A percentile compares a stretch with the other conserved stretches of the same genome.
Evolutionary conservation across 2,329 filamentous ascomycete genomes (phyloP).

Genomic region (Alternaria gaisen): DNA sequence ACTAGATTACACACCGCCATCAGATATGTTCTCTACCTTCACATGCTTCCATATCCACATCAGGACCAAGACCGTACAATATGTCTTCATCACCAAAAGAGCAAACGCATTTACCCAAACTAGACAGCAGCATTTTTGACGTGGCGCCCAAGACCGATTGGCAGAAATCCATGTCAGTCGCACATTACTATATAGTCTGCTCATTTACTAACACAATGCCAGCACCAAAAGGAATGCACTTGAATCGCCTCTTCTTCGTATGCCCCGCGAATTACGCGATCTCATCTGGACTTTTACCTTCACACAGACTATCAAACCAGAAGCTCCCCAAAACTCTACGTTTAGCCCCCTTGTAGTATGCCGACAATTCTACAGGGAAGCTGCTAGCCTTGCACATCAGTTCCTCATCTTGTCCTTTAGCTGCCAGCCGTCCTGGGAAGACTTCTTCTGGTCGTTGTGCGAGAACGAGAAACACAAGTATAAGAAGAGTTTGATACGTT

Average conservation of each 20-base stretch:
- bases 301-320: not conserved
- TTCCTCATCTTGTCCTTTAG: not conserved
- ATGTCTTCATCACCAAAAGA: not conserved
- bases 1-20: not conserved
- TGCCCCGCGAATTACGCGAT: constrained; percentile 8
- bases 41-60: not conserved
- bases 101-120: not conserved
- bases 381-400: not conserved
- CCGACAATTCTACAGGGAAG: constrained; percentile 3
- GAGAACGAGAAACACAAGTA: not conserved
- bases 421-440: not conserved
- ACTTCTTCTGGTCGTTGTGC: not conserved
- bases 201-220: not conserved
- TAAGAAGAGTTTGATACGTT: not conserved
- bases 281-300: constrained; percentile 6
- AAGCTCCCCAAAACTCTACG: not conserved
- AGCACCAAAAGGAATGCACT: not conserved
- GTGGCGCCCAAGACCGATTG: not conserved
- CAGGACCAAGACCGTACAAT: not conserved
- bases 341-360: not conserved
- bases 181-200: too few species aligned
- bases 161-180: not conserved
- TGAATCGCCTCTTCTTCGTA: constrained; percentile 3
- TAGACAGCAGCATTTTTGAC: not conserved
- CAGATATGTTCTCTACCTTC: not conserved